Evolutionary conservation across 768 basidiomycete species (phyloP), one percentile per base, ranked within the genome.

Genomic region (Porpolomopsis calyptriformis): DNA sequence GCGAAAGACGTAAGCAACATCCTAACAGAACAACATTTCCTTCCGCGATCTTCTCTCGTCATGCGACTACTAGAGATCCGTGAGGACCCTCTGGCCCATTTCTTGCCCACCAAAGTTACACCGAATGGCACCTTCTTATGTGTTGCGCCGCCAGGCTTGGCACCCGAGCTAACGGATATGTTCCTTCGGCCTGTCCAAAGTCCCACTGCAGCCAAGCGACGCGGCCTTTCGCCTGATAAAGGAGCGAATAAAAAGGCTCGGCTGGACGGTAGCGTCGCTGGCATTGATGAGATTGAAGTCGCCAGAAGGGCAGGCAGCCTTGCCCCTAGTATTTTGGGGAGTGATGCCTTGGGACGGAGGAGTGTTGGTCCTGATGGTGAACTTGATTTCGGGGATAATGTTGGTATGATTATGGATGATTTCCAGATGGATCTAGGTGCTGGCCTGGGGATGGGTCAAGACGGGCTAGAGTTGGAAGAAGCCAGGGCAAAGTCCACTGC

Each of bases 41-140:
- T 98, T 24, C 91, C 92, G 4, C 76, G 82, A 14, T 92, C 92
- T 2, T 68, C 86, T 2, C 69, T 87, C 38, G 78, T 93, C 45
- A 82, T 93, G 78, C 82, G 86, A 24, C 74, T 97, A 14, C 71
- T 88, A 45, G 82, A 88, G 55, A 87, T 96, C 53, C 78, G 85
- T 22, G 77, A 83, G 8, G 86, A 96, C 55, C 92, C 91, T 19
- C 63, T 86, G 4, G 69, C 80, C 6, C 82, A 91, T 60, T 97
- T 91, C 68, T 65, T 96, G 39, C 91, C 93, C 8, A 86, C 82
- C 2, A 80, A 80, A 52, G 66, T 70, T n/a, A 84, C 80, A 1
- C 70, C 76, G 12, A 72, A 77, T n/a, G 82, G 81, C 22, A 77
- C 73, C 2, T 83, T 82, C 57, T 82, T 93, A 63, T 86, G 76